Evolutionary conservation across 2,329 filamentous ascomycete genomes (phyloP).

Genomic region (Teratosphaeria gauchensis): DNA sequence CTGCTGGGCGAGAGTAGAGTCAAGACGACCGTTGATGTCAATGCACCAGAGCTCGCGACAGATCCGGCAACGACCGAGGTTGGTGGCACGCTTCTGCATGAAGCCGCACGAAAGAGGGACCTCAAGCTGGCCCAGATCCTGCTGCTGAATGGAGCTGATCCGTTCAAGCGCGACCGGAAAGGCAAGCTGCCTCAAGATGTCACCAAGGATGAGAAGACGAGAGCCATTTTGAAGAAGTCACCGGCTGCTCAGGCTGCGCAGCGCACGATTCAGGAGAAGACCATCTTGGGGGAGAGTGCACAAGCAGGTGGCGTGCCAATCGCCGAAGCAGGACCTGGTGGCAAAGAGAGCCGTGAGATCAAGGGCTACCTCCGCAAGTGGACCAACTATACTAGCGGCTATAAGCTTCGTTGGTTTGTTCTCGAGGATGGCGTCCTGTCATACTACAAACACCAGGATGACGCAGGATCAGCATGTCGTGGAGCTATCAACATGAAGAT

Average conservation of each 20-base stretch:
- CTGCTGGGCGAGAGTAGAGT: constrained; percentile 77
- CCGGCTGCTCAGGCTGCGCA: constrained; percentile 91
- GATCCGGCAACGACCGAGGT: constrained; percentile 67
- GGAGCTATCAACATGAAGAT: constrained; percentile 99
- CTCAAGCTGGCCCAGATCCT: constrained; percentile 80
- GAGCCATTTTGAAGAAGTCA: constrained; percentile 82
- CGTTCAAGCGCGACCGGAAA: constrained; percentile 87
- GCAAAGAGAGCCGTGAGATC: constrained; percentile 89
- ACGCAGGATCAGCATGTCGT: constrained; percentile 88
- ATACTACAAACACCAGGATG: constrained; percentile 99
- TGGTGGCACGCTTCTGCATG: constrained; percentile 88
- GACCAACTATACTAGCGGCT: constrained; percentile 97
- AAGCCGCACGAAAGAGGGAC: constrained; percentile 82
- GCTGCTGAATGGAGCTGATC: constrained; percentile 87
- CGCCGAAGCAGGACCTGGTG: constrained; percentile 49
- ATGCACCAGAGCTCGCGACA: constrained; percentile 78
- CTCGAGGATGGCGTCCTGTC: constrained; percentile 94
- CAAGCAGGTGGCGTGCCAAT: constrained; percentile 26
- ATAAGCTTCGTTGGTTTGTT: constrained; percentile 96
- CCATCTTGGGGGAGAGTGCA: constrained; percentile 68
- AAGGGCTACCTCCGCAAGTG: constrained; percentile 98
- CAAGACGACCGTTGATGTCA: constrained; percentile 82
- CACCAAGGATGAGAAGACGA: constrained; percentile 85
- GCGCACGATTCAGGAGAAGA: constrained; percentile 92
- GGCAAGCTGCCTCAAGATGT: constrained; percentile 94